These are phyloP conservation scores for Aureobasidium sp. DNA, from an alignment of 2,329 filamentous ascomycete genomes.

Conservation along the genomic window DNA sequence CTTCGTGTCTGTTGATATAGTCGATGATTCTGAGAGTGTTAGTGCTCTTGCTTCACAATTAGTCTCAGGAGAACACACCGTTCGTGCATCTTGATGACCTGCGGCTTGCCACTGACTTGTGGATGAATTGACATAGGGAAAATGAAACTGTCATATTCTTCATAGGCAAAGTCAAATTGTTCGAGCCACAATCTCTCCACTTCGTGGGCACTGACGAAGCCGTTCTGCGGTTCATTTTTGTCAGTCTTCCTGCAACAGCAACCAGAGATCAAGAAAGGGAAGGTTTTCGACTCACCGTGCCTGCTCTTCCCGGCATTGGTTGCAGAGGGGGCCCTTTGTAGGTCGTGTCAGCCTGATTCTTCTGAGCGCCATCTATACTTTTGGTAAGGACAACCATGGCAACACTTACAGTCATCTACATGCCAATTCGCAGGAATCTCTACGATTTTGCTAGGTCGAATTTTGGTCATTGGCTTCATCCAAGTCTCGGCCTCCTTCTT, in stretches of 20 bases:
- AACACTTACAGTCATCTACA: constrained; percentile 31
- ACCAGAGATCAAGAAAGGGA: neutral
- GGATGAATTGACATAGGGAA: constrained; percentile 42
- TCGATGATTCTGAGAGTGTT: constrained; percentile 29
- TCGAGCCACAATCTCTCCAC: constrained; percentile 39
- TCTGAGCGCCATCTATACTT: neutral
- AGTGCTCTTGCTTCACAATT: neutral
- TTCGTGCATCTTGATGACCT: constrained; percentile 41
- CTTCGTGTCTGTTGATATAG: constrained; percentile 37
- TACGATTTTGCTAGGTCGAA: constrained; percentile 29
- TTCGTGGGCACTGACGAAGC: constrained; percentile 34
- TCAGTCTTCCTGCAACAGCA: neutral
- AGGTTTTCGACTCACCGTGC: constrained; percentile 9
- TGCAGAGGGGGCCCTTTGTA: constrained; percentile 31
- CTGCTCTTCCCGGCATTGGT: constrained; percentile 22
- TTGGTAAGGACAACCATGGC: neutral
- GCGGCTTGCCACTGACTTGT: constrained; percentile 40
- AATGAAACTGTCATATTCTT: constrained; percentile 38
- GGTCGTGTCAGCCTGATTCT: neutral
- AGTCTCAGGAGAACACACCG: constrained; percentile 11
- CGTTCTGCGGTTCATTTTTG: constrained; percentile 19
- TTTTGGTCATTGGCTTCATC: constrained; percentile 31
- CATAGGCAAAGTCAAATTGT: constrained; percentile 38
- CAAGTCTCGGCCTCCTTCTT: constrained; percentile 26
- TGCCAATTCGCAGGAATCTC: constrained; percentile 41